Evolutionary conservation across 2,329 filamentous ascomycete genomes (phyloP).

Genomic region (Aspergillus luchuensis): DNA sequence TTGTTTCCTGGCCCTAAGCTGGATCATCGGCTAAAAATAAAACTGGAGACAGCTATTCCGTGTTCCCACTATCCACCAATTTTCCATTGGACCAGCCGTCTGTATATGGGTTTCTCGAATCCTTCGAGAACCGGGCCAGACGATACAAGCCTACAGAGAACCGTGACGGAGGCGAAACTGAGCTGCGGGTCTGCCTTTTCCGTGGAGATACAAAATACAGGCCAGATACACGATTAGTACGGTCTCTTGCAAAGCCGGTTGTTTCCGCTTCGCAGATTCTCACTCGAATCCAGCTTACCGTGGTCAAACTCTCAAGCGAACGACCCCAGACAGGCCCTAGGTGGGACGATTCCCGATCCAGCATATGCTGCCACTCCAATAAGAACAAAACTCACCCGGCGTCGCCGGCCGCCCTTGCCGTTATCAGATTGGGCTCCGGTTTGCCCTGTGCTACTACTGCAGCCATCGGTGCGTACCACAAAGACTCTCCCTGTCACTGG

Average conservation of each 20-base stretch:
- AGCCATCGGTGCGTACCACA: background rate
- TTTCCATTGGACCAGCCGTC: constrained; percentile 8
- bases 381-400: background rate
- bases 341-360: constrained; percentile 7
- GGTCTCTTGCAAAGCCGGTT: background rate
- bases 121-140: constrained; percentile 24
- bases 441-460: constrained; percentile 5
- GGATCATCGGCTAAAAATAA: constrained; percentile 31
- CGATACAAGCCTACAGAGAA: background rate
- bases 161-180: constrained; percentile 2
- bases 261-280: constrained; percentile 3
- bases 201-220: background rate
- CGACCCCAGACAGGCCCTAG: constrained; percentile 4
- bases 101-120: constrained; percentile 35
- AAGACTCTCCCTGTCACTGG: background rate
- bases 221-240: background rate
- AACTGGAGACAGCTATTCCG: constrained; percentile 12
- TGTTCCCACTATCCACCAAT: constrained; percentile 13
- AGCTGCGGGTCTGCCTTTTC: constrained; percentile 1
- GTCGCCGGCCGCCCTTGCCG: background rate
- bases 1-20: constrained; percentile 10
- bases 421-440: constrained; percentile 8
- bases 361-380: constrained; percentile 4
- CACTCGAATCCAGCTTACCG: background rate
- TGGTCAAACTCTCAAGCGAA: background rate